Evolutionary conservation across 345 rosid species (phyloP), one percentile per base, ranked within the genome.

Genomic region (Atalantia buxifolia): DNA sequence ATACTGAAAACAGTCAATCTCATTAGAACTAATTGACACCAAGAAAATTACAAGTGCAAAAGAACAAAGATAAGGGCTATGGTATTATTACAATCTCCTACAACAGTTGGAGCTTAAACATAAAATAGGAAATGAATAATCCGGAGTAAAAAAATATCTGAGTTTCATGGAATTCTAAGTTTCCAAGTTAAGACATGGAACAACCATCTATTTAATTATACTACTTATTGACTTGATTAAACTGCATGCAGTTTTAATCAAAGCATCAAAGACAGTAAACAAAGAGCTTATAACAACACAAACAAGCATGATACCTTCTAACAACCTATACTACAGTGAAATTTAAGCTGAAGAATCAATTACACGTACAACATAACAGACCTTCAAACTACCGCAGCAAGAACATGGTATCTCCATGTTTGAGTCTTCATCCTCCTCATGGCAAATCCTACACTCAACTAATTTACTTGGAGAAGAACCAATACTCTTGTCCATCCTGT

Each of bases 341-440:
- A 22, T 48, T 53, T 30, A 66, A 60, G 24, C 22, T 2, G n/a
- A 76, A 62, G 12, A 67, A 62, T 21, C n/a, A 72, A 42, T 21
- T 30, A 61, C 14, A 28, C 27, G 64, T 35, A 69, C 64, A 16
- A 0, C 59, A 66, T 24, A 31, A 77, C 76, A 82, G 57, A 93
- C 98, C 98, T 90, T 93, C 82, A 95, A 88, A 83, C 95, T 95
- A 78, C 98, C 97, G 10, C 94, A 68, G 73, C 98, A 95, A 67
- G 92, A 87, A 82, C 98, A 93, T 1, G 98, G 98, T 13, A 76
- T 76, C 83, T 95, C 98, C 98, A 92, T 88, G 74, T 89, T 91
- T 33, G 79, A 74, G 79, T 83, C 86, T 80, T 92, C 87, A 60
- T 91, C 98, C 81, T 95, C 98, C 36, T 95, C 98, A 63, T 95